phyloP scores from a whole-genome alignment of 495 filamentous ascomycete species.

The Penicillium herquei region DNA sequence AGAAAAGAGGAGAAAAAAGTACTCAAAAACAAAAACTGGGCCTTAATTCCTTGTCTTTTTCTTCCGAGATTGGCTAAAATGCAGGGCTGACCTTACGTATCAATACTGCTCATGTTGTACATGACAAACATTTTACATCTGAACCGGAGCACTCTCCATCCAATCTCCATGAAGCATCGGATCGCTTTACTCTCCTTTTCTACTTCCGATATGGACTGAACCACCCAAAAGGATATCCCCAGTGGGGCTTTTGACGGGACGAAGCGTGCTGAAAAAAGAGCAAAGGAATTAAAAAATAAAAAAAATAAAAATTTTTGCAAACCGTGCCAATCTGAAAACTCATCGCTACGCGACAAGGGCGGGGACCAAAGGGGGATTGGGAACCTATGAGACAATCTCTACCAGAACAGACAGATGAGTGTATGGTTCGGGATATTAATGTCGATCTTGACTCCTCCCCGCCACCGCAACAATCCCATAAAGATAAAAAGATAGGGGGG shows the following conservation, averaged over 20 bases:
- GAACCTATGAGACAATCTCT: constrained; percentile 11
- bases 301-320: constrained; percentile 5
- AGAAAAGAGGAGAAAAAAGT: background rate
- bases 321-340: background rate
- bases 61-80: background rate
- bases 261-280: background rate
- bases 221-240: background rate
- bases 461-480: background rate
- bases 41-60: background rate
- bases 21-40: background rate
- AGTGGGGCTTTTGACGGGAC: constrained; percentile 1
- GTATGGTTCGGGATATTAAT: constrained; percentile 20
- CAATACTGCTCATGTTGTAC: constrained; percentile 8
- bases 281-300: constrained; percentile 3
- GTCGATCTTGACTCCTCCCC: constrained; percentile 18
- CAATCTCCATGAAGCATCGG: constrained; percentile 11
- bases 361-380: constrained; percentile 1
- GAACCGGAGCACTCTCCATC: constrained; percentile 7
- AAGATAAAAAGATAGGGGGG: background rate
- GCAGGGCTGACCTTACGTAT: constrained; percentile 1
- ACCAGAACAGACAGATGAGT: background rate
- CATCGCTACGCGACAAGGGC: constrained; percentile 9
- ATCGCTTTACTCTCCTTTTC: constrained; percentile 12
- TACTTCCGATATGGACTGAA: constrained; percentile 12
- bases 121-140: background rate